Evolutionary conservation across 352 stramenopile species (phyloP).

Genomic region (Aphanomyces euteiches): DNA sequence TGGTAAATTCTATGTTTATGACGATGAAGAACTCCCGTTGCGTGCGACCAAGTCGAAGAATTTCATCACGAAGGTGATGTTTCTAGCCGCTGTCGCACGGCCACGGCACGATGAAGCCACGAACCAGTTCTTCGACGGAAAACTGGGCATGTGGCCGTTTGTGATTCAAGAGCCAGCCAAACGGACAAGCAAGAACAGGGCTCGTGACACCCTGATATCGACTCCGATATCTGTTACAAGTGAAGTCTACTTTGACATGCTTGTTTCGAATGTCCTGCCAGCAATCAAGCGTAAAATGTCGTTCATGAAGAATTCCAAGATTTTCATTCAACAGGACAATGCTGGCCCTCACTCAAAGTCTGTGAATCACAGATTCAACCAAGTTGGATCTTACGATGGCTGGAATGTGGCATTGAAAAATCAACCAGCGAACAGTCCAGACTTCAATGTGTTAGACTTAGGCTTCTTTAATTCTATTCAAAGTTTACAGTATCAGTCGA

Average conservation of each 20-base stretch:
- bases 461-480: not conserved
- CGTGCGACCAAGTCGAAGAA: slow-evolving; percentile 22
- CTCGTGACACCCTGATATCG: slow-evolving; percentile 14
- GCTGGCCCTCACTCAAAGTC: not conserved
- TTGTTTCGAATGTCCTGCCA: not conserved
- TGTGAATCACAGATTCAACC: not conserved
- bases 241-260: slow-evolving; percentile 1
- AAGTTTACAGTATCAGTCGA: not conserved
- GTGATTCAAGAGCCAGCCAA: slow-evolving; percentile 28
- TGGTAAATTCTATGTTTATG: not conserved
- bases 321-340: not conserved
- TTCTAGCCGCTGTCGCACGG: slow-evolving; percentile 41
- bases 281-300: not conserved
- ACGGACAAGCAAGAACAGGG: slow-evolving; percentile 31
- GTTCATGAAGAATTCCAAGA: not conserved
- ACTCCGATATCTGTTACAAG: not conserved
- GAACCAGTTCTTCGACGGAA: slow-evolving; percentile 42
- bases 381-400: not conserved
- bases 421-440: not conserved
- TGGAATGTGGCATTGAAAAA: not conserved
- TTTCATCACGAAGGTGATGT: slow-evolving; percentile 43
- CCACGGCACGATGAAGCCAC: slow-evolving; percentile 41
- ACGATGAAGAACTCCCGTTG: too few relatives aligned
- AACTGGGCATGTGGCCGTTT: slow-evolving; percentile 45
- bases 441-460: slow-evolving; percentile 4